Evolutionary conservation across 768 basidiomycete species (phyloP).

Genomic region (Rhodotorula graminis): DNA sequence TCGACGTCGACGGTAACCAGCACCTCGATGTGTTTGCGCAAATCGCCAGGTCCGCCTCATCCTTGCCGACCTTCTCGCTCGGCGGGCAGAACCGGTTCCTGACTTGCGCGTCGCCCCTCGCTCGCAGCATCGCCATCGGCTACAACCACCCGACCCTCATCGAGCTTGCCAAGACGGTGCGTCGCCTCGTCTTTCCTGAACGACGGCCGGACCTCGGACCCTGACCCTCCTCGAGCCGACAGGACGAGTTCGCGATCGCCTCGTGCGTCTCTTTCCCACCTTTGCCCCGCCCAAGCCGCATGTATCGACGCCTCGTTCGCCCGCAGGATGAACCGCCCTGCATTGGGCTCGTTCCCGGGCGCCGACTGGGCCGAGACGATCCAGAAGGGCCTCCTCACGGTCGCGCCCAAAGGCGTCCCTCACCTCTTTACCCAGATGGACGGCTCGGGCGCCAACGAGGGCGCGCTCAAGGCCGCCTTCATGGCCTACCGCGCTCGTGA

Average conservation of each 20-base stretch:
- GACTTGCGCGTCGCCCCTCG: background rate
- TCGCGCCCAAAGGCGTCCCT: slow-evolving; percentile 49
- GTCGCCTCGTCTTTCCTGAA: no score
- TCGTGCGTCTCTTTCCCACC: slow-evolving; percentile 24
- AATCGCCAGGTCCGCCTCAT: slow-evolving; percentile 36
- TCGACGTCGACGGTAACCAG: slow-evolving; percentile 51
- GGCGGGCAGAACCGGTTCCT: background rate
- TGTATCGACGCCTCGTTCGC: background rate
- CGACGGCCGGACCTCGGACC: no score
- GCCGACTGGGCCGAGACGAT: slow-evolving; percentile 45
- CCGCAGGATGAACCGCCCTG: slow-evolving; percentile 47
- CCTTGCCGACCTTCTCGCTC: background rate
- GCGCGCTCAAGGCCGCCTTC: slow-evolving; percentile 51
- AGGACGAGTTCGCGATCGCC: slow-evolving; percentile 48
- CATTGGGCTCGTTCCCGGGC: slow-evolving; percentile 50
- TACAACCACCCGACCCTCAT: slow-evolving; percentile 47
- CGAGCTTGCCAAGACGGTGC: slow-evolving; percentile 44
- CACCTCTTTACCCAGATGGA: slow-evolving; percentile 47
- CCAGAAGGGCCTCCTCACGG: slow-evolving; percentile 47
- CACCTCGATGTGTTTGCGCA: slow-evolving; percentile 50
- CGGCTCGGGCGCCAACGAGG: slow-evolving; percentile 42
- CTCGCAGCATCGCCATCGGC: slow-evolving; percentile 47
- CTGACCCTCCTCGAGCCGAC: background rate
- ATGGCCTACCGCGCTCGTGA: slow-evolving; percentile 45
- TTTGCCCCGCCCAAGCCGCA: background rate